These are phyloP conservation scores for Aspergillus bombycis DNA, from an alignment of 2,329 filamentous ascomycete genomes.

Conservation along the genomic window DNA sequence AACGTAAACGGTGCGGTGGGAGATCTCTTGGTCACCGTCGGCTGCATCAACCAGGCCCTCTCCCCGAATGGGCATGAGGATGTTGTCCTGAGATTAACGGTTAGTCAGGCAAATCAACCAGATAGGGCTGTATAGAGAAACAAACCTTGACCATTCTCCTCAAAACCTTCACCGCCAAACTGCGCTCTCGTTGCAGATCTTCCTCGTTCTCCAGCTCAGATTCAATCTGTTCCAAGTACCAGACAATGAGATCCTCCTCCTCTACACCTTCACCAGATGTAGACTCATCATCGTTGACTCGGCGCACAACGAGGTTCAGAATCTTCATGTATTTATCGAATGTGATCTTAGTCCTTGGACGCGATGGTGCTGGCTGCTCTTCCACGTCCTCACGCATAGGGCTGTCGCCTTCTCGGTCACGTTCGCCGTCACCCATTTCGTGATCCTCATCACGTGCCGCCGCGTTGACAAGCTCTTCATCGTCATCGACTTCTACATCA, in stretches of 20 bases:
- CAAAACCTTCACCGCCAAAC: conserved; percentile 78
- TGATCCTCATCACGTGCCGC: conserved; percentile 51
- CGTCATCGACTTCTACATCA: conserved; percentile 84
- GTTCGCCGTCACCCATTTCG: conserved; percentile 48
- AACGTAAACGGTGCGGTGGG: conserved; percentile 72
- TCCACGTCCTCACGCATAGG: conserved; percentile 58
- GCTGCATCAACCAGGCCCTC: conserved; percentile 84
- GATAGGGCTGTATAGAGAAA: background rate
- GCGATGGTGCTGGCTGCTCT: conserved; percentile 39
- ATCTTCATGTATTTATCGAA: conserved; percentile 95
- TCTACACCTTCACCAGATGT: conserved; percentile 79
- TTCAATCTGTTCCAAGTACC: conserved; percentile 93
- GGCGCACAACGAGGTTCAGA: conserved; percentile 80
- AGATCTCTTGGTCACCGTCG: conserved; percentile 51
- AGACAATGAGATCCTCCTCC: conserved; percentile 77
- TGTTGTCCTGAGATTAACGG: conserved; percentile 54
- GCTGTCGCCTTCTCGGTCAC: conserved; percentile 53
- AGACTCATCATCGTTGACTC: conserved; percentile 80
- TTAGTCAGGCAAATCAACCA: background rate
- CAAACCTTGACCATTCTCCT: conserved; percentile 94
- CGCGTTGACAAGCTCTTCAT: conserved; percentile 64
- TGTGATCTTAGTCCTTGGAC: conserved; percentile 75
- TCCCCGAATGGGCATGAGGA: conserved; percentile 68
- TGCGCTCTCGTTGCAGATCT: conserved; percentile 74
- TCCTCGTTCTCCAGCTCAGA: conserved; percentile 79